A percentile compares a stretch with the other conserved stretches of the same genome.
phyloP scores from a whole-genome alignment of 768 basidiomycete genomes.

The Mycena kentingensis region DNA sequence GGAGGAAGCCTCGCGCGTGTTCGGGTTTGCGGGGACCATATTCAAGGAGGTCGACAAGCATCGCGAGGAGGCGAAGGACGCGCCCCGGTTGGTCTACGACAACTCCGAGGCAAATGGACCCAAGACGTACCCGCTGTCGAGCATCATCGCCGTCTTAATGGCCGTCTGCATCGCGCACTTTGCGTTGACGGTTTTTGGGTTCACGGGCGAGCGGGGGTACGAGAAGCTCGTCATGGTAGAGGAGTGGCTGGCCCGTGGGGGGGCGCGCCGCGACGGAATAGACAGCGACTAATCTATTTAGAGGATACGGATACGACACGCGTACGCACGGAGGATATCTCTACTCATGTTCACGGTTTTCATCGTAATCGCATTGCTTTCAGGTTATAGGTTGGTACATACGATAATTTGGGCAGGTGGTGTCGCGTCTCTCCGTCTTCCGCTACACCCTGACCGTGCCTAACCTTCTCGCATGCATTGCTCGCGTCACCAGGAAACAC shows the following conservation, averaged over 20 bases:
- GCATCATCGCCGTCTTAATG: conserved; percentile 25
- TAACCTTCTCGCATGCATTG: background rate
- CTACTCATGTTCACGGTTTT: background rate
- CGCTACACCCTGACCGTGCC: background rate
- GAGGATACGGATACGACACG: background rate
- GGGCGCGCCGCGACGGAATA: conserved; percentile 1
- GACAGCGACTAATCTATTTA: background rate
- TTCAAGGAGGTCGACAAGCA: conserved; percentile 40
- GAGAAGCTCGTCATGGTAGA: conserved; percentile 45
- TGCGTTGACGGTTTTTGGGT: conserved; percentile 45
- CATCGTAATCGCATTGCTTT: conserved; percentile 1
- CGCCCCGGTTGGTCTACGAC: conserved; percentile 39
- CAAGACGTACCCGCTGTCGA: conserved; percentile 24
- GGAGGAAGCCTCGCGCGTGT: conserved; percentile 52
- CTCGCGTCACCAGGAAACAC: background rate
- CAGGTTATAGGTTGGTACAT: background rate
- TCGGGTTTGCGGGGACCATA: conserved; percentile 49
- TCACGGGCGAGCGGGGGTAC: conserved; percentile 48
- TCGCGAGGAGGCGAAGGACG: conserved; percentile 17
- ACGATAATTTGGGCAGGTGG: background rate
- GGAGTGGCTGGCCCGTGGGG: conserved; percentile 35
- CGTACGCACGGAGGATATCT: background rate
- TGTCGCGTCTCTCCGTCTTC: background rate
- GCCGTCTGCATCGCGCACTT: conserved; percentile 53
- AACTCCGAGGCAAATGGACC: conserved; percentile 33